phyloP scores from a whole-genome alignment of 2,329 filamentous ascomycete genomes.

The Colletotrichum endophyticum region DNA sequence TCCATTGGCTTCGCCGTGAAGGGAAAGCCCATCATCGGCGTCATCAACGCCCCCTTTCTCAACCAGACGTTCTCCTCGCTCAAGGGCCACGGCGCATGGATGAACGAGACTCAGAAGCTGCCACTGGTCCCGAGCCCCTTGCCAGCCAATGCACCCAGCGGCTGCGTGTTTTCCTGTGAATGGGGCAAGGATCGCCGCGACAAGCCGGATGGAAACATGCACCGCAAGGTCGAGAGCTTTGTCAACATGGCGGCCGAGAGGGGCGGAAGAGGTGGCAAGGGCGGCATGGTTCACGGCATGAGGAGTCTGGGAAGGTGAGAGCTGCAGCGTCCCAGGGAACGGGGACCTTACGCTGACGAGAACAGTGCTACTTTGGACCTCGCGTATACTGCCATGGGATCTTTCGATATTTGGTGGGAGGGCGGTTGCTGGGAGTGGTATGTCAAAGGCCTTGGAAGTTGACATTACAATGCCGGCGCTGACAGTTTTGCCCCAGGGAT shows the following conservation, averaged over 20 bases:
- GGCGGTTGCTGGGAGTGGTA: conserved; percentile 83
- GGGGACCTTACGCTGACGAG: not conserved
- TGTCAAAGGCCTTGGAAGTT: conserved; percentile 31
- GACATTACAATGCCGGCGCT: conserved; percentile 66
- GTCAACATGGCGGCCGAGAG: conserved; percentile 75
- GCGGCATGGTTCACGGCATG: conserved; percentile 81
- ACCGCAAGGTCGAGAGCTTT: conserved; percentile 76
- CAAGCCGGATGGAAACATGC: conserved; percentile 68
- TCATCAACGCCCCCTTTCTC: conserved; percentile 75
- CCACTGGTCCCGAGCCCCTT: conserved; percentile 69
- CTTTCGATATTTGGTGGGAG: conserved; percentile 85
- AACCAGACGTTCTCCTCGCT: conserved; percentile 74
- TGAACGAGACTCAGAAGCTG: conserved; percentile 67
- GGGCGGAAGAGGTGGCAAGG: conserved; percentile 65
- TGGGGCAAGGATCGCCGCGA: conserved; percentile 82
- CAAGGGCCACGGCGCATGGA: conserved; percentile 68
- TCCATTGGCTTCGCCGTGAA: conserved; percentile 73
- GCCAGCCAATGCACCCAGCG: conserved; percentile 67
- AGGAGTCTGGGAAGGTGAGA: conserved; percentile 66
- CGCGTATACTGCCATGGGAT: conserved; percentile 76
- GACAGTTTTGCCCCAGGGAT: conserved; percentile 54
- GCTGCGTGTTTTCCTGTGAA: conserved; percentile 76
- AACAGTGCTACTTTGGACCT: conserved; percentile 73
- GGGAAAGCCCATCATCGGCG: conserved; percentile 67
- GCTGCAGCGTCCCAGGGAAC: not conserved